Evolutionary conservation across 768 basidiomycete genomes (phyloP).

Genomic region (Boletales sp.): DNA sequence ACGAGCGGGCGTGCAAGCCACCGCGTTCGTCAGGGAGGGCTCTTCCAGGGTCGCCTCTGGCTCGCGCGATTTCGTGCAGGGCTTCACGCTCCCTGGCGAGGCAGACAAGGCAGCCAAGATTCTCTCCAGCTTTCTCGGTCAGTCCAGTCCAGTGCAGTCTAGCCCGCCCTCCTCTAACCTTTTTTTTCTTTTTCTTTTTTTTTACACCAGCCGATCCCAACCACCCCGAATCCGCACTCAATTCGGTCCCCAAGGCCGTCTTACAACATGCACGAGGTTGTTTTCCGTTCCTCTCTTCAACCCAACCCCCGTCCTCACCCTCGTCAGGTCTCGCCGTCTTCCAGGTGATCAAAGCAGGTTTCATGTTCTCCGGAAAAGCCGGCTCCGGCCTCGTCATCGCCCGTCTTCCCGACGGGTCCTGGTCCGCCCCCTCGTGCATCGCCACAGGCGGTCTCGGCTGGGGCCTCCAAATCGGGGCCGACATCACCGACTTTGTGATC

Average conservation of each 20-base stretch:
- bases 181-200: too few relatives aligned
- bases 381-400: slow-evolving; percentile 93
- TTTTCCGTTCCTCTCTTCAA: background rate
- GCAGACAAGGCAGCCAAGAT: slow-evolving; percentile 94
- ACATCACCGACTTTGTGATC: slow-evolving; percentile 93
- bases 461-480: slow-evolving; percentile 95
- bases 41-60: slow-evolving; percentile 68
- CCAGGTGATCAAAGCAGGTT: slow-evolving; percentile 90
- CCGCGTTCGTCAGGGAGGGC: slow-evolving; percentile 67
- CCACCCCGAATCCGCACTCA: slow-evolving; percentile 85
- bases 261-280: slow-evolving; percentile 86
- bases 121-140: slow-evolving; percentile 86
- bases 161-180: too few relatives aligned
- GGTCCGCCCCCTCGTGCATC: slow-evolving; percentile 96
- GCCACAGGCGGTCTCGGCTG: slow-evolving; percentile 93
- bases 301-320: background rate
- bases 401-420: slow-evolving; percentile 89
- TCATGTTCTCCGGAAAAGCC: slow-evolving; percentile 92
- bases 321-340: slow-evolving; percentile 84
- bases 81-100: slow-evolving; percentile 88
- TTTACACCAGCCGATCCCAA: slow-evolving; percentile 70
- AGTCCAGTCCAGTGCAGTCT: too few relatives aligned
- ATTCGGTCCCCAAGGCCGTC: slow-evolving; percentile 90
- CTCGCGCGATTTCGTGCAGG: slow-evolving; percentile 74
- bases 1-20: slow-evolving; percentile 79